Evolutionary conservation across 2,329 filamentous ascomycete species (phyloP).

Genomic region (Phoma herbarum): DNA sequence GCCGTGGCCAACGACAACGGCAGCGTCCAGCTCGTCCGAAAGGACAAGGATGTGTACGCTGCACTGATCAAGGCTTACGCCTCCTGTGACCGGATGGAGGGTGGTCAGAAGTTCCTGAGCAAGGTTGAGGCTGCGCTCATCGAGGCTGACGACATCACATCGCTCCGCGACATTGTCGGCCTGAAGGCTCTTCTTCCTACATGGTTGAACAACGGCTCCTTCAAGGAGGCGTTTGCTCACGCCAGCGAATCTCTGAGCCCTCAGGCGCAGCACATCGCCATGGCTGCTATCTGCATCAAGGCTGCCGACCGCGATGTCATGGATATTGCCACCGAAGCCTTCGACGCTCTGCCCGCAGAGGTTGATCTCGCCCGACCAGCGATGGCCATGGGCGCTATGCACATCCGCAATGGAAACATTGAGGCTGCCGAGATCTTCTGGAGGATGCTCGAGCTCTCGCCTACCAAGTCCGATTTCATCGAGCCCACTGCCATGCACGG

Average conservation of each 20-base stretch:
- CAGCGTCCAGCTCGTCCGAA: conserved; percentile 71
- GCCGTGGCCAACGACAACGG: conserved; percentile 87
- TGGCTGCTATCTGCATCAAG: conserved; percentile 76
- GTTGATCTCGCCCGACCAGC: conserved; percentile 63
- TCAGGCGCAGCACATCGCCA: conserved; percentile 67
- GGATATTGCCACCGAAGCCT: conserved; percentile 69
- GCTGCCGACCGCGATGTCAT: conserved; percentile 83
- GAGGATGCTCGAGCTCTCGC: conserved; percentile 71
- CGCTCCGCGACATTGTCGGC: conserved; percentile 76
- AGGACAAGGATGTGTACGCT: conserved; percentile 87
- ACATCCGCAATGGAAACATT: conserved; percentile 83
- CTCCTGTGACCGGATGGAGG: conserved; percentile 78
- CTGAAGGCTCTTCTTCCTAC: conserved; percentile 80
- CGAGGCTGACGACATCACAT: conserved; percentile 60
- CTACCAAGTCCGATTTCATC: conserved; percentile 73
- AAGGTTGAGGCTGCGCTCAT: conserved; percentile 72
- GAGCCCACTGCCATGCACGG: conserved; percentile 92
- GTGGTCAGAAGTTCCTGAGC: conserved; percentile 84
- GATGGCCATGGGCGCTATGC: conserved; percentile 85
- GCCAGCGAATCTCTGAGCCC: conserved; percentile 69
- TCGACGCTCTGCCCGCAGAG: conserved; percentile 59
- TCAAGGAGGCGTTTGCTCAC: conserved; percentile 77
- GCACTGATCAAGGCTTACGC: conserved; percentile 92
- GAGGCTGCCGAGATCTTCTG: conserved; percentile 81
- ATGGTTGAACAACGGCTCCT: conserved; percentile 74